Percentiles rank a stretch among this genome's conserved stretches.
These are phyloP conservation scores for Helotiales sp. DNA, from an alignment of 2,329 filamentous ascomycete species.

Conservation along the genomic window DNA sequence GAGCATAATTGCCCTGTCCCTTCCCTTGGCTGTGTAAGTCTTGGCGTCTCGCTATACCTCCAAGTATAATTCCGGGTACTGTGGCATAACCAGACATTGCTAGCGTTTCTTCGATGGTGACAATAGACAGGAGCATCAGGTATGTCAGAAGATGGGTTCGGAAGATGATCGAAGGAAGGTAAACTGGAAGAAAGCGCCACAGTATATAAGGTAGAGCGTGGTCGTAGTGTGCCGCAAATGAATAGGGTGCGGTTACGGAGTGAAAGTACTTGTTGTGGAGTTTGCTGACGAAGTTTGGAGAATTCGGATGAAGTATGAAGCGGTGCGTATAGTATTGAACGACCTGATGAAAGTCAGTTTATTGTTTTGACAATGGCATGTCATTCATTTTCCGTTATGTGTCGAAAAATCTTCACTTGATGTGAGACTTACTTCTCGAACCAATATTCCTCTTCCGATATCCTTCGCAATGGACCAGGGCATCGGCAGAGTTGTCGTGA, in stretches of 20 bases:
- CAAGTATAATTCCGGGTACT: slow-evolving; percentile 51
- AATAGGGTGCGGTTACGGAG: slow-evolving; percentile 55
- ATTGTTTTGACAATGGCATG: not conserved
- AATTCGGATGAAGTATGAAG: slow-evolving; percentile 60
- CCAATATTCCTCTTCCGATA: slow-evolving; percentile 49
- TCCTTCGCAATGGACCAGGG: slow-evolving; percentile 61
- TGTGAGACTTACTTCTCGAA: slow-evolving; percentile 60
- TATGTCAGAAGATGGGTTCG: slow-evolving; percentile 74
- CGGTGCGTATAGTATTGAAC: slow-evolving; percentile 76
- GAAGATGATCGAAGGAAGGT: slow-evolving; percentile 63
- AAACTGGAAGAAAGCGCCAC: slow-evolving; percentile 62
- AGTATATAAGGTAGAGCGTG: slow-evolving; percentile 66
- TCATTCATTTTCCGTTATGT: no score
- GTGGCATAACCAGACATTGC: slow-evolving; percentile 67
- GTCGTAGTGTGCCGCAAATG: slow-evolving; percentile 65
- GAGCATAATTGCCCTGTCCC: slow-evolving; percentile 60
- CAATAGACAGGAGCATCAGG: slow-evolving; percentile 61
- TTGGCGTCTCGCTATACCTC: slow-evolving; percentile 50
- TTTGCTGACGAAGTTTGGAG: slow-evolving; percentile 38
- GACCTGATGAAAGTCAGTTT: slow-evolving; percentile 40
- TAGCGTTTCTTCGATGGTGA: slow-evolving; percentile 66
- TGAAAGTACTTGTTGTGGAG: slow-evolving; percentile 52
- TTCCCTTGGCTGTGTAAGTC: slow-evolving; percentile 57
- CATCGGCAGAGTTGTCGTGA: slow-evolving; percentile 60
- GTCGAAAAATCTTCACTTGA: not conserved